A percentile compares a stretch with the other conserved stretches of the same genome.
phyloP scores from a whole-genome alignment of 2,329 filamentous ascomycete genomes.

The Bipolaris zeicola region DNA sequence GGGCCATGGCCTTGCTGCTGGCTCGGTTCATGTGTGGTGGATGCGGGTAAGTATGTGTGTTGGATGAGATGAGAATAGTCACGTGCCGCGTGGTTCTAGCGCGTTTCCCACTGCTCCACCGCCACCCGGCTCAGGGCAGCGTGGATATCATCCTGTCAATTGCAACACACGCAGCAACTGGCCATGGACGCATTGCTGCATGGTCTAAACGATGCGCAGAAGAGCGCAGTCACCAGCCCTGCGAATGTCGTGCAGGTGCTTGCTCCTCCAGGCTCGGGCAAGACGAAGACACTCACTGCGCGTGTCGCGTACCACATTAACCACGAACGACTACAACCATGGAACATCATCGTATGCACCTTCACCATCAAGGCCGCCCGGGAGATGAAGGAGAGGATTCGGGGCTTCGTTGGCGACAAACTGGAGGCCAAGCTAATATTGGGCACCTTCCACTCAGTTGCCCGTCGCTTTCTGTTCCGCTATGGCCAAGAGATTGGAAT shows the following conservation, averaged over 20 bases:
- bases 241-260: slow-evolving; percentile 66
- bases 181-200: slow-evolving; percentile 62
- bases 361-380: slow-evolving; percentile 95
- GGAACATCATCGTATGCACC: slow-evolving; percentile 91
- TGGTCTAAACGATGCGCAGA: slow-evolving; percentile 69
- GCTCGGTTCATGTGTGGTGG: no score
- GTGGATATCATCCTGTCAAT: slow-evolving; percentile 6
- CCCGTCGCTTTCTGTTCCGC: slow-evolving; percentile 78
- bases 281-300: slow-evolving; percentile 93
- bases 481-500: slow-evolving; percentile 88
- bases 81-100: slow-evolving; percentile 14
- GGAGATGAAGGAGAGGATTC: slow-evolving; percentile 91
- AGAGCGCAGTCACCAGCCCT: slow-evolving; percentile 66
- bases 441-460: slow-evolving; percentile 94
- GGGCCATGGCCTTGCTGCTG: not conserved
- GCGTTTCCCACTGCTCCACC: slow-evolving; percentile 4
- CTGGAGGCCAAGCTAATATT: slow-evolving; percentile 78
- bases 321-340: slow-evolving; percentile 72
- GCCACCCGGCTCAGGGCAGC: not conserved
- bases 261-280: slow-evolving; percentile 73
- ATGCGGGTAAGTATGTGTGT: no score
- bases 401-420: slow-evolving; percentile 77
- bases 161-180: slow-evolving; percentile 10
- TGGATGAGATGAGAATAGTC: not conserved
- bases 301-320: slow-evolving; percentile 88